Evolutionary conservation across 1,284 basidiomycete species (phyloP).

Genomic region (Laetiporus sulphureus): DNA sequence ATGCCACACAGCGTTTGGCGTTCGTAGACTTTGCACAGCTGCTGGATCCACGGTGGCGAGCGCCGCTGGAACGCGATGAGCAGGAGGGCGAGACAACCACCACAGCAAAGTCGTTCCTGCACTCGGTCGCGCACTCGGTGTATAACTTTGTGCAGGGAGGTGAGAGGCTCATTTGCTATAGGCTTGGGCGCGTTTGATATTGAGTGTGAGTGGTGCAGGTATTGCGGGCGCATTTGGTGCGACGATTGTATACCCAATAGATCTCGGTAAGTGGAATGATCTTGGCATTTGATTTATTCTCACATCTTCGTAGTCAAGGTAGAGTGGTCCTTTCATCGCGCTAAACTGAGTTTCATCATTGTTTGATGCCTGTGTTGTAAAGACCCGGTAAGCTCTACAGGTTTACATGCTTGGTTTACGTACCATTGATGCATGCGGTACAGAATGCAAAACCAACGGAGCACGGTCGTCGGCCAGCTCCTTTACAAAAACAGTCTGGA

Average conservation of each 20-base stretch:
- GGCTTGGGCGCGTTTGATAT: background rate
- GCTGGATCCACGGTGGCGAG: constrained; percentile 79
- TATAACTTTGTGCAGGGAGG: constrained; percentile 93
- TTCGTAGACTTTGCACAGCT: constrained; percentile 86
- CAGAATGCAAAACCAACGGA: constrained; percentile 97
- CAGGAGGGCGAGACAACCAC: constrained; percentile 24
- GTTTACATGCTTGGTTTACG: constrained; percentile 9
- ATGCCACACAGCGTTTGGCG: constrained; percentile 60
- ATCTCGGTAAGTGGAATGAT: constrained; percentile 62
- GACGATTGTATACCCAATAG: constrained; percentile 92
- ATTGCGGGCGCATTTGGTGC: constrained; percentile 90
- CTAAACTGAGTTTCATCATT: too few species aligned
- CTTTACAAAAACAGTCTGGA: constrained; percentile 93
- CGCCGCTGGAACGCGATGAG: constrained; percentile 48
- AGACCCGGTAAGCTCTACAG: constrained; percentile 69
- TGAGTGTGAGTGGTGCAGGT: constrained; percentile 32
- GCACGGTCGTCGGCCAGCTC: constrained; percentile 89
- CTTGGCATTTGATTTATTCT: constrained; percentile 1
- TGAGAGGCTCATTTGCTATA: constrained; percentile 24
- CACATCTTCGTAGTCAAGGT: constrained; percentile 53
- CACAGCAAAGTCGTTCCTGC: constrained; percentile 35
- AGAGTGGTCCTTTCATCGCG: too few species aligned
- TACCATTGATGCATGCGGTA: too few species aligned
- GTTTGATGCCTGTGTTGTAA: constrained; percentile 8
- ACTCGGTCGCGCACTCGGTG: constrained; percentile 51